These are phyloP conservation scores for Nissolia schottii DNA, from an alignment of 306 rosid species.

Conservation along the genomic window DNA sequence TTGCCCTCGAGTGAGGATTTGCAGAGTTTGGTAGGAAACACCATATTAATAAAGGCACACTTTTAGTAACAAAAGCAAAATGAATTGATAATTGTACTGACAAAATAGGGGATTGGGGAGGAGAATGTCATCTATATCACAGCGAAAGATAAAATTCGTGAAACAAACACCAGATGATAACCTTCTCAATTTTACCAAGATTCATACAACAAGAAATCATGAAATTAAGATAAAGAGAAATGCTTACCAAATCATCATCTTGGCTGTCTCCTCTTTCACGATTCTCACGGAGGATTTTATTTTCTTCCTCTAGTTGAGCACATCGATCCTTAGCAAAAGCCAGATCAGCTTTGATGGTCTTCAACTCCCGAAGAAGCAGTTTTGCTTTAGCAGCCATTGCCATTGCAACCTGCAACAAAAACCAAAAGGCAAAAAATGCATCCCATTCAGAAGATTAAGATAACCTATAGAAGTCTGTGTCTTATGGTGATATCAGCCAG, in stretches of 20 bases:
- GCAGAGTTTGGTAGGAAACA: neutral
- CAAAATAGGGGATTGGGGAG: neutral
- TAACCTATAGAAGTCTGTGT: neutral
- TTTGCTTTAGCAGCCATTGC: conserved; percentile 99
- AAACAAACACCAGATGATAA: conserved; percentile 12
- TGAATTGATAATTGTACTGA: neutral
- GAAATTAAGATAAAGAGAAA: neutral
- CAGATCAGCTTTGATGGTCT: conserved; percentile 94
- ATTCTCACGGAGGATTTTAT: conserved; percentile 77
- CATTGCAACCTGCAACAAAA: conserved; percentile 84
- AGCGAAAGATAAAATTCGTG: conserved; percentile 5
- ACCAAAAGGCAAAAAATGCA: conserved; percentile 32
- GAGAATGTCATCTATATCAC: neutral
- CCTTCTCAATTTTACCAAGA: neutral
- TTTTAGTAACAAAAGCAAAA: neutral
- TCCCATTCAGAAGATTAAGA: conserved; percentile 14
- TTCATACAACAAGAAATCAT: neutral
- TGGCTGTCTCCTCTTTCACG: conserved; percentile 82
- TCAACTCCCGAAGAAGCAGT: conserved; percentile 93
- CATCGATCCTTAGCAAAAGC: conserved; percentile 99
- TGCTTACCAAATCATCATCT: conserved; percentile 89
- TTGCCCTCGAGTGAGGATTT: neutral
- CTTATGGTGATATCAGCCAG: neutral
- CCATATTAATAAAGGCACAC: neutral
- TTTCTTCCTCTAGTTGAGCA: conserved; percentile 96